phyloP scores from a whole-genome alignment of 192 early-diverging fungal species.

The Jimgerdemannia lactiflua region DNA sequence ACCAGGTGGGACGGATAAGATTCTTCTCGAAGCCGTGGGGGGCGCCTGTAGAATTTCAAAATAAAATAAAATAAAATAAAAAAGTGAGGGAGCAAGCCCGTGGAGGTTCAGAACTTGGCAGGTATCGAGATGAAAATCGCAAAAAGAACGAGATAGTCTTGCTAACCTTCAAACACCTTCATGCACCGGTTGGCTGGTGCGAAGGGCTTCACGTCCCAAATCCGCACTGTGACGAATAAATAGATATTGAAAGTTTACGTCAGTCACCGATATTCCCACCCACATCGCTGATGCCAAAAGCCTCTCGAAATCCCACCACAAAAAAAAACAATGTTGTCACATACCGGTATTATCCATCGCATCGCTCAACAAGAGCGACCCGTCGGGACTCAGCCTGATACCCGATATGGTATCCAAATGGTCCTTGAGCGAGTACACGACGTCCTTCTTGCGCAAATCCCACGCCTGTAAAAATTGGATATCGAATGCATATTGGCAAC shows the following conservation, averaged over 20 bases:
- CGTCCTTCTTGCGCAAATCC: slow-evolving; percentile 79
- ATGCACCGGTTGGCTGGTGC: slow-evolving; percentile 68
- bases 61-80: background rate
- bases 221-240: slow-evolving; percentile 48
- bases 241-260: background rate
- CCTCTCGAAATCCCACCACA: background rate
- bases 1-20: slow-evolving; percentile 88
- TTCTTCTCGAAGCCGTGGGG: slow-evolving; percentile 97
- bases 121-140: background rate
- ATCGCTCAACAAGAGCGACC: slow-evolving; percentile 78
- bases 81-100: background rate
- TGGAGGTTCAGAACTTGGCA: background rate
- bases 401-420: slow-evolving; percentile 93
- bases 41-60: slow-evolving; percentile 50
- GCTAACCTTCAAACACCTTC: slow-evolving; percentile 68
- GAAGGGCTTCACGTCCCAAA: slow-evolving; percentile 96
- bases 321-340: background rate
- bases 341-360: slow-evolving; percentile 91
- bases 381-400: slow-evolving; percentile 79
- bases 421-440: slow-evolving; percentile 67
- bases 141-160: background rate
- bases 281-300: too few relatives aligned
- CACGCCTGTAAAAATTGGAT: slow-evolving; percentile 52
- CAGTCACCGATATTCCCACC: background rate
- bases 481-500: slow-evolving; percentile 1